Evolutionary conservation across 2,329 filamentous ascomycete genomes (phyloP), one percentile per base, ranked within the genome.

Genomic region (Emergomyces pasteurianus): DNA sequence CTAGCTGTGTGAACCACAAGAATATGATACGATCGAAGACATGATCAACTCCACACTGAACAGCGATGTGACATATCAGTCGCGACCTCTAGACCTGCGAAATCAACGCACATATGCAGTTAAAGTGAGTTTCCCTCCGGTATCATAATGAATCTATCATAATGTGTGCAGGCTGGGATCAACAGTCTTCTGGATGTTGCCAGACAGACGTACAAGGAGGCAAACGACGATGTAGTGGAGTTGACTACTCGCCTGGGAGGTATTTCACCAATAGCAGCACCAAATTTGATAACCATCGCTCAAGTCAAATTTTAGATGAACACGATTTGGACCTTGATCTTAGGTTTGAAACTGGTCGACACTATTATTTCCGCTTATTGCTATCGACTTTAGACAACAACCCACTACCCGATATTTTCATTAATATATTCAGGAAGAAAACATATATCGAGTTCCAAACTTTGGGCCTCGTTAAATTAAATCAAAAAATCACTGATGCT

Each of bases 51-150:
- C 79, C 16, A 83, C 83, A 0, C 86, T 99, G 66, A 94, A 97
- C 64, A 82, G 88, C 9, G 89, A 96, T 70, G 89, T 91, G 0
- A 83, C 81, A 0, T 95, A 88, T 66, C 87, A 89, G 62, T 89
- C 82, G 54, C 84, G 86, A 26, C 87, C 94, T 0, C 79, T 97
- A 4, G 92, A 96, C 63, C 79, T 96, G 61, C 83, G 92, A 16
- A 95, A 96, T 63, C 92, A 97, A 70, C 81, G 92, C 64, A 89
- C 88, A 0, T 96, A 95, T 75, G 92, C 92, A 26, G 87, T 97
- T 38, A 94, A 88, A 76, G 84, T 86, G 68, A 61, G 66, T 46
- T 46, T 54, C 34, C 21, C 34, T 4, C 3, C 43, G 34, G 9
- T 38, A 23, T 18, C 21, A 16, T n/a, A 21, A 36, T 34, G 9